Evolutionary conservation across 352 stramenopile genomes (phyloP).

Genomic region (Globisporangium abappressorium): DNA sequence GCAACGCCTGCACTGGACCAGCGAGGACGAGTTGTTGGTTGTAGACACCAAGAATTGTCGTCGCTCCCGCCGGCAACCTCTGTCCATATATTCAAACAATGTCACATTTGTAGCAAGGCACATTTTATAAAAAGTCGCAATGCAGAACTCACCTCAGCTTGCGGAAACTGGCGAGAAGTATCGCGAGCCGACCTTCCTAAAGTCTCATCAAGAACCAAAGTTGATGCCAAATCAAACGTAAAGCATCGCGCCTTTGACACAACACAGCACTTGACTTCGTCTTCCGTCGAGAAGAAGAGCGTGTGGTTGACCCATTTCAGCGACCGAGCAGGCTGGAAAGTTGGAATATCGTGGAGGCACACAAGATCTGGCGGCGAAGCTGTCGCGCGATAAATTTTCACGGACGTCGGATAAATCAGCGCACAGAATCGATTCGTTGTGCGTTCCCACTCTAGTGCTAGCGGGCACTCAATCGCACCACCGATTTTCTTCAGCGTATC

Average conservation of each 20-base stretch:
- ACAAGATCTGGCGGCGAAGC: slow-evolving; percentile 24
- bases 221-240: slow-evolving; percentile 54
- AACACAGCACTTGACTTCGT: slow-evolving; percentile 64
- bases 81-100: slow-evolving; percentile 13
- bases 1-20: slow-evolving; percentile 38
- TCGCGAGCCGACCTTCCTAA: slow-evolving; percentile 12
- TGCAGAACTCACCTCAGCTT: slow-evolving; percentile 31
- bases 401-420: slow-evolving; percentile 44
- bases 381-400: slow-evolving; percentile 50
- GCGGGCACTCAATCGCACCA: slow-evolving; percentile 43
- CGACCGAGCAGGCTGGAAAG: slow-evolving; percentile 30
- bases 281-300: slow-evolving; percentile 57
- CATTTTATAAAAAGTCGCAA: neutral
- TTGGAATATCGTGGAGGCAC: slow-evolving; percentile 61
- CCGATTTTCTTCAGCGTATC: slow-evolving; percentile 26
- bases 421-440: slow-evolving; percentile 46
- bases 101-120: neutral
- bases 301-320: slow-evolving; percentile 69
- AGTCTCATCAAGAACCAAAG: slow-evolving; percentile 13
- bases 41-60: slow-evolving; percentile 44
- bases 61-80: slow-evolving; percentile 38
- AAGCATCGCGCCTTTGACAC: slow-evolving; percentile 60
- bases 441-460: slow-evolving; percentile 62
- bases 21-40: slow-evolving; percentile 55
- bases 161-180: slow-evolving; percentile 39